Evolutionary conservation across 2,329 filamentous ascomycete genomes (phyloP), one percentile per base, ranked within the genome.

Genomic region (Hypoxylon sp.): DNA sequence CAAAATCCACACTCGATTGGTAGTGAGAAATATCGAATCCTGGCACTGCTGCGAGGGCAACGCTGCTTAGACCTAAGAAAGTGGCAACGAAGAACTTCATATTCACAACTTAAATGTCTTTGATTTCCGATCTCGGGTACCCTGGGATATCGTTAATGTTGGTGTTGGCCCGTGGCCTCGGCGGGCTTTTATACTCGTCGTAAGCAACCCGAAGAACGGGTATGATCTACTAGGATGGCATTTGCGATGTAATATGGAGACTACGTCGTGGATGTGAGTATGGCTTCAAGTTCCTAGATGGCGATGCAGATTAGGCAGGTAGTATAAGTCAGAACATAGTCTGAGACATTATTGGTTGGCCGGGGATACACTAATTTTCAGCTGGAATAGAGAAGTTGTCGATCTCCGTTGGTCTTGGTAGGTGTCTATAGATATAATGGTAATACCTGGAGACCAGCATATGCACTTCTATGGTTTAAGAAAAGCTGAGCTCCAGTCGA

Each of bases 1-100:
- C 71, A 69, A 80, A 83, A 73, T 83, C 64, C 38, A 82, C 79
- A 25, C 50, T 79, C 50, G 73, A 58, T 66, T 83, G 81, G 45
- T 79, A 82, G 60, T 78, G 68, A 21, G 81, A 83, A 57, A 83
- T 81, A 62, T 83, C 81, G 52, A 83, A 83, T 9, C 81, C 81
- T 19, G 78, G 76, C 28, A 81, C 77, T 2, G 75, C 69, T 25
- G 80, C 79, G 21, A 74, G 70, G 55, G 70, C 70, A 52, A 67
- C 52, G 50, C 69, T 69, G 46, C 63, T 59, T 10, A 75, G 64
- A 14, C 61, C 58, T 1, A 73, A 49, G 43, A 65, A 34, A 19
- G 60, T 49, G n/a, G 60, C n/a, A 48, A 72, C 49, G 11, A 63
- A 51, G 19, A 56, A 46, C 38, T 69, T 73, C 70, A 75, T 75